These are phyloP conservation scores for Nothophoma quercina DNA, from an alignment of 2,329 filamentous ascomycete species.

Conservation along the genomic window DNA sequence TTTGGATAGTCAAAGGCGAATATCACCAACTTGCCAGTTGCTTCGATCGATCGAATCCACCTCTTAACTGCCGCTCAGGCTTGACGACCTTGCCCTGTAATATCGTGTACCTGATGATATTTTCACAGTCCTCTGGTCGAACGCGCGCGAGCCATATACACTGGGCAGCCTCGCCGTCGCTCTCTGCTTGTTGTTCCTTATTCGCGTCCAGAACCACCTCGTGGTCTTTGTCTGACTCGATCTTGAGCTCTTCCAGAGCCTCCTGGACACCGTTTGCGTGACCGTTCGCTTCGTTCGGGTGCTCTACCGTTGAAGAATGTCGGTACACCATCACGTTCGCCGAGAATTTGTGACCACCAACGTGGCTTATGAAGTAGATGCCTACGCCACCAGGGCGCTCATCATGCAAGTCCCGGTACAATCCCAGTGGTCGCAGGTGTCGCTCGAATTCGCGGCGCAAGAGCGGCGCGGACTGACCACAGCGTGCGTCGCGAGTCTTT, in stretches of 20 bases:
- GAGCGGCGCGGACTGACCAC: conserved; percentile 90
- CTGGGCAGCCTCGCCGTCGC: conserved; percentile 68
- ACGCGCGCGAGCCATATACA: conserved; percentile 93
- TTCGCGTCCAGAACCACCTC: conserved; percentile 43
- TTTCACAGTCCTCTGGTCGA: conserved; percentile 88
- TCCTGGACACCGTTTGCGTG: conserved; percentile 39
- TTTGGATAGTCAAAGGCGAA: neutral
- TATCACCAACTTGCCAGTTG: conserved; percentile 85
- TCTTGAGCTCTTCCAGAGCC: conserved; percentile 49
- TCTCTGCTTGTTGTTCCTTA: conserved; percentile 49
- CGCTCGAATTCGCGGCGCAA: conserved; percentile 89
- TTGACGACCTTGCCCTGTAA: conserved; percentile 94
- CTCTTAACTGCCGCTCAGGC: conserved; percentile 82
- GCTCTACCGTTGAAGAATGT: conserved; percentile 49
- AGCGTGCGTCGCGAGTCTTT: conserved; percentile 90
- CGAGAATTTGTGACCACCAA: conserved; percentile 94
- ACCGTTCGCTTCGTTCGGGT: conserved; percentile 27
- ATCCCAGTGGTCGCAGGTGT: conserved; percentile 81
- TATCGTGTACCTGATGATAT: conserved; percentile 86
- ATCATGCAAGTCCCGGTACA: conserved; percentile 88
- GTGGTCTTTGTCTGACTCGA: conserved; percentile 49
- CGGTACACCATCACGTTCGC: conserved; percentile 96
- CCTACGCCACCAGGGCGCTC: conserved; percentile 89
- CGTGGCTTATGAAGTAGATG: conserved; percentile 95
- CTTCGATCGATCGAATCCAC: conserved; percentile 84